Percentiles rank a stretch among this genome's conserved stretches.
These are phyloP conservation scores for Aspergillus indologenus DNA, from an alignment of 495 filamentous ascomycete genomes.

Conservation along the genomic window DNA sequence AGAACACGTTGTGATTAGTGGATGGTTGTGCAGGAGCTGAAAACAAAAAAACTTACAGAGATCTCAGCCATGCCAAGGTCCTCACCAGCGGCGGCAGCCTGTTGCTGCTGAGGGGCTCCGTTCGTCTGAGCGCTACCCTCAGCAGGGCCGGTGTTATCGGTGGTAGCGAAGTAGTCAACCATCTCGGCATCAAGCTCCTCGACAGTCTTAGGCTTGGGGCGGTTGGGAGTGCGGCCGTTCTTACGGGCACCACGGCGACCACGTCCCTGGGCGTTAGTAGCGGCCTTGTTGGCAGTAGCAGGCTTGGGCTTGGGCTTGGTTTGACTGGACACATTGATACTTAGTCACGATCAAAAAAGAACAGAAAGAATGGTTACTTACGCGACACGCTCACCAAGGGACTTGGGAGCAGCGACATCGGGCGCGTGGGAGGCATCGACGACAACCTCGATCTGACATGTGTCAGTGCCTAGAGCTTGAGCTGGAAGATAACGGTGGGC, in stretches of 20 bases:
- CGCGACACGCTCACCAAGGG: constrained; percentile 82
- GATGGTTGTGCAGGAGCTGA: not conserved
- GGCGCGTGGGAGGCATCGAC: constrained; percentile 71
- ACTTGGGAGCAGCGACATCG: constrained; percentile 61
- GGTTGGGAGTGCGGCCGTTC: constrained; percentile 49
- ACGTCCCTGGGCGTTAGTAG: constrained; percentile 40
- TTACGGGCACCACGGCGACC: constrained; percentile 50
- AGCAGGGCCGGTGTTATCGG: constrained; percentile 36
- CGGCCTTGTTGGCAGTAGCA: constrained; percentile 65
- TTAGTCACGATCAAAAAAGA: constrained; percentile 12
- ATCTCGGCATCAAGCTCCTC: constrained; percentile 94
- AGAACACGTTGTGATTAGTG: not conserved
- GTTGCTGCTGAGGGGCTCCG: constrained; percentile 33
- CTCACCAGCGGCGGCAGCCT: constrained; percentile 36
- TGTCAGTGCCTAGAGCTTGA: not conserved
- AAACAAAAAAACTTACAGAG: constrained; percentile 29
- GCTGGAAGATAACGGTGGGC: not conserved
- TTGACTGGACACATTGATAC: constrained; percentile 42
- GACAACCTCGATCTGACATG: constrained; percentile 74
- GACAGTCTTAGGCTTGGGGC: constrained; percentile 80
- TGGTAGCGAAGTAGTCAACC: constrained; percentile 74
- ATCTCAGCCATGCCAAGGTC: constrained; percentile 56
- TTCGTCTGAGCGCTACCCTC: constrained; percentile 42
- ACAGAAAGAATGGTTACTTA: constrained; percentile 37
- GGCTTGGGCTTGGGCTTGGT: constrained; percentile 82